Conservation (phyloP, 2,329 filamentous ascomycete genomes). For the Phoma sp. region DNA sequence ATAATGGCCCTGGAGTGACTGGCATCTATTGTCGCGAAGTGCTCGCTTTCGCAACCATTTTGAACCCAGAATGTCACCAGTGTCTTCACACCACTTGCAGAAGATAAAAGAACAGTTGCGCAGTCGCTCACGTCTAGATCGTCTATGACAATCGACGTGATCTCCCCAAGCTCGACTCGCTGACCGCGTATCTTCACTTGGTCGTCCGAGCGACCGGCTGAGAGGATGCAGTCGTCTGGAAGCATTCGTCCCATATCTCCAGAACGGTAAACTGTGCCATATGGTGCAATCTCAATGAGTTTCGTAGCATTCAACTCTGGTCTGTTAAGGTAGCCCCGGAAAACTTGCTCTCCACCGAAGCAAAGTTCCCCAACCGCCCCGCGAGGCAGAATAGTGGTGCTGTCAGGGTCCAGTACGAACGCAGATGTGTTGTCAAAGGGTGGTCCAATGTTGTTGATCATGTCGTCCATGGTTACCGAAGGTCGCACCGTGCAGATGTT, state of each 20-base stretch:
- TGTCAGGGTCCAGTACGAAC: conserved; percentile 62
- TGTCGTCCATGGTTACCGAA: conserved; percentile 62
- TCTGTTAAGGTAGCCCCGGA: conserved; percentile 73
- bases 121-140: conserved; percentile 64
- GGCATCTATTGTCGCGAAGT: conserved; percentile 50
- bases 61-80: conserved; percentile 75
- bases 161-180: conserved; percentile 78
- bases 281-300: conserved; percentile 71
- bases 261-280: conserved; percentile 79
- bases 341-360: conserved; percentile 84
- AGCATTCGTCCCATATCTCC: conserved; percentile 84
- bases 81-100: conserved; percentile 53
- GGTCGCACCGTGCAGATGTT: conserved; percentile 82
- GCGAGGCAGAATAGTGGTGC: conserved; percentile 60
- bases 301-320: conserved; percentile 67
- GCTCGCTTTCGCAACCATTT: conserved; percentile 12
- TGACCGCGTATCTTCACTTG: conserved; percentile 85
- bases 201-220: conserved; percentile 75
- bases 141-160: conserved; percentile 67
- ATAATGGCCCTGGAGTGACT: conserved; percentile 33
- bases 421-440: conserved; percentile 77
- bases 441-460: conserved; percentile 76
- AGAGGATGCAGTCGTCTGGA: conserved; percentile 74
- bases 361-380: conserved; percentile 83
- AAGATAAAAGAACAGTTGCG: conserved; percentile 64